Conservation (phyloP, 179 eudicot genomes). For the Heliamphora pulchella region DNA sequence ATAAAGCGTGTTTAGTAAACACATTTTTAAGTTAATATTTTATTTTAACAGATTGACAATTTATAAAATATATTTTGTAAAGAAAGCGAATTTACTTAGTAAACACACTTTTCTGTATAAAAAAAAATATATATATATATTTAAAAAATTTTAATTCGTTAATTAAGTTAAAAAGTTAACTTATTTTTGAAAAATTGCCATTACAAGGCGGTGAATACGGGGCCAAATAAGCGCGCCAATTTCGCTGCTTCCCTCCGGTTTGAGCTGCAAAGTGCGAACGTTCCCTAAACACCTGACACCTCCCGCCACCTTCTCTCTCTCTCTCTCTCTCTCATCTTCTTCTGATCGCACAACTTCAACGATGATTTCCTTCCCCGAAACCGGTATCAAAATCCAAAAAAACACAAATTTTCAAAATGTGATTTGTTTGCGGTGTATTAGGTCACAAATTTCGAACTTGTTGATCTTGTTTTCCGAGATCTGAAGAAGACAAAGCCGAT, state of each 20-base stretch:
- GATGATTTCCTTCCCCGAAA: neutral
- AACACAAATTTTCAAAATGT: neutral
- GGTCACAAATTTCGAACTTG: neutral
- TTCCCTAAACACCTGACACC: constrained; percentile 24
- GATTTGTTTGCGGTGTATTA: neutral
- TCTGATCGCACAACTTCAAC: neutral
- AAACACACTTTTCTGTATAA: too few relatives aligned
- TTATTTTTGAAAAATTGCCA: too few relatives aligned
- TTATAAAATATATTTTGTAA: too few relatives aligned
- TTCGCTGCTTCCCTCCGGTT: constrained; percentile 25
- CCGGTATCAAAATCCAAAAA: neutral
- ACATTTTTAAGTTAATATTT: too few relatives aligned
- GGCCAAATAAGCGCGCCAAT: constrained; percentile 15
- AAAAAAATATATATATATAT: too few relatives aligned
- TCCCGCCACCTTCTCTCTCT: neutral
- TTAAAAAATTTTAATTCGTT: too few relatives aligned
- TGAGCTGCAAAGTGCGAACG: constrained; percentile 18
- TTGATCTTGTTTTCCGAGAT: neutral
- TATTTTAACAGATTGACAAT: too few relatives aligned
- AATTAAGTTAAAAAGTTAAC: too few relatives aligned
- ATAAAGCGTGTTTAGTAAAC: too few relatives aligned
- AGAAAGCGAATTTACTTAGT: too few relatives aligned
- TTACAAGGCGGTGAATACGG: constrained; percentile 15
- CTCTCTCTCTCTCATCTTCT: constrained; percentile 8
- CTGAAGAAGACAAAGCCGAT: neutral